phyloP scores from a whole-genome alignment of 371 early-diverging fungal genomes.

The Mortierella sp. region DNA sequence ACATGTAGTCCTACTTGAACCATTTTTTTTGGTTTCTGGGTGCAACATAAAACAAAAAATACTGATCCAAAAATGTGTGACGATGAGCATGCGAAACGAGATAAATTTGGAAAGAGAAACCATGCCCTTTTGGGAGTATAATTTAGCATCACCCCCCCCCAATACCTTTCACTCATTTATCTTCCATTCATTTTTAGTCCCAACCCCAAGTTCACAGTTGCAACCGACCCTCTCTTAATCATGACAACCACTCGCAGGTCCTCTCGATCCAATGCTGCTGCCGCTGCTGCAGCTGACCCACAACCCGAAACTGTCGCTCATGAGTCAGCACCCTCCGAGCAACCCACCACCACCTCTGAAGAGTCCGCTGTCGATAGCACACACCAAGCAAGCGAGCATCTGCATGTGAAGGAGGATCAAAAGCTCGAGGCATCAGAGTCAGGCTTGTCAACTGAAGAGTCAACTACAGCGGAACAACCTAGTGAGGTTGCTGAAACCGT shows the following conservation, averaged over 20 bases:
- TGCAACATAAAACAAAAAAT: neutral
- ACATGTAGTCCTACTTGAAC: no score
- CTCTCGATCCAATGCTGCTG: slow-evolving; percentile 16
- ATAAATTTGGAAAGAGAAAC: neutral
- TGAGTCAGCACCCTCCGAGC: neutral
- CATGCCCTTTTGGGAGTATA: neutral
- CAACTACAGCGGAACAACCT: slow-evolving; percentile 11
- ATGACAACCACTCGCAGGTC: slow-evolving; percentile 27
- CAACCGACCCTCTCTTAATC: neutral
- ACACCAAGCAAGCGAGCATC: slow-evolving; percentile 14
- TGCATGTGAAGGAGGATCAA: slow-evolving; percentile 31
- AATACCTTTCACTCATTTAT: neutral
- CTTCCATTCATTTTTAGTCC: neutral
- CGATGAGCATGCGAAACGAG: neutral
- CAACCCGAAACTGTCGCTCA: neutral
- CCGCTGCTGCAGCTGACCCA: slow-evolving; percentile 7
- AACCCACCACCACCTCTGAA: neutral
- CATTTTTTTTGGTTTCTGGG: neutral
- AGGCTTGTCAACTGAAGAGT: slow-evolving; percentile 2
- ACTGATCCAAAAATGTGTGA: neutral
- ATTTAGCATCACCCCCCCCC: no score
- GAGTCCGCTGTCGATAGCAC: slow-evolving; percentile 20
- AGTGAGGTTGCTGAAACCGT: slow-evolving; percentile 19
- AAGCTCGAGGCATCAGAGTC: slow-evolving; percentile 30
- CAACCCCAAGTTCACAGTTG: neutral